Percentiles rank a stretch among this genome's conserved stretches.
phyloP scores from a whole-genome alignment of 305 asterid species.

The Fraxinus platypoda region DNA sequence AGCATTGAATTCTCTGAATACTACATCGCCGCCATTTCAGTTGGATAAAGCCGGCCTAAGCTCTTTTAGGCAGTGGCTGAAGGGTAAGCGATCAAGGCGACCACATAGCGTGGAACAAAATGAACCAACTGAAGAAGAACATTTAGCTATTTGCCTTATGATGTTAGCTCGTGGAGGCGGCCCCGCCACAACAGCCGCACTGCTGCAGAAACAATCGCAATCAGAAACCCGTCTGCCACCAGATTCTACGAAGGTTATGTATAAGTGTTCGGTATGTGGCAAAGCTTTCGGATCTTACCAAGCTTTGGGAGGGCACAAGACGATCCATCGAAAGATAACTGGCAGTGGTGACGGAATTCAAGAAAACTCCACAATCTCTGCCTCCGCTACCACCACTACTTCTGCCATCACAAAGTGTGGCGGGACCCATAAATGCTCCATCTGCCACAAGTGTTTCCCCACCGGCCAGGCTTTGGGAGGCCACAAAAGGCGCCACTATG shows the following conservation, averaged over 20 bases:
- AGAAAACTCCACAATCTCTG: slow-evolving; percentile 31
- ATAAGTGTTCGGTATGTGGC: slow-evolving; percentile 45
- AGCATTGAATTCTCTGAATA: slow-evolving; percentile 53
- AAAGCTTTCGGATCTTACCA: slow-evolving; percentile 51
- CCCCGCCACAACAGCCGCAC: background rate
- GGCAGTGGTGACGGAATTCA: slow-evolving; percentile 22
- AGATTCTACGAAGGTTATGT: slow-evolving; percentile 14
- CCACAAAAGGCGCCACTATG: slow-evolving; percentile 62
- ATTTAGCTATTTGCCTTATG: slow-evolving; percentile 41
- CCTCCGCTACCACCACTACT: slow-evolving; percentile 17
- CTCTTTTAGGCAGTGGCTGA: slow-evolving; percentile 35
- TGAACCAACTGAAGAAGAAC: slow-evolving; percentile 43
- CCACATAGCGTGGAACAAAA: slow-evolving; percentile 29
- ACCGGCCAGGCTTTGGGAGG: slow-evolving; percentile 68
- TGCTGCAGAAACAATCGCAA: background rate
- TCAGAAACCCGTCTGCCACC: background rate
- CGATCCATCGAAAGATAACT: slow-evolving; percentile 45
- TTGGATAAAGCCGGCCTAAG: slow-evolving; percentile 25
- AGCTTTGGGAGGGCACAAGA: slow-evolving; percentile 63
- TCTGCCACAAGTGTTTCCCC: slow-evolving; percentile 56
- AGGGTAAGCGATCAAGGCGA: slow-evolving; percentile 46
- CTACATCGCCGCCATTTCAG: slow-evolving; percentile 31
- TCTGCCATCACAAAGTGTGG: slow-evolving; percentile 20
- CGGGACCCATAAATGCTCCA: slow-evolving; percentile 55
- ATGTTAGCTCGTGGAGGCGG: slow-evolving; percentile 40